phyloP scores from a whole-genome alignment of 805 yeast species.

The Metschnikowia gelsemii region DNA sequence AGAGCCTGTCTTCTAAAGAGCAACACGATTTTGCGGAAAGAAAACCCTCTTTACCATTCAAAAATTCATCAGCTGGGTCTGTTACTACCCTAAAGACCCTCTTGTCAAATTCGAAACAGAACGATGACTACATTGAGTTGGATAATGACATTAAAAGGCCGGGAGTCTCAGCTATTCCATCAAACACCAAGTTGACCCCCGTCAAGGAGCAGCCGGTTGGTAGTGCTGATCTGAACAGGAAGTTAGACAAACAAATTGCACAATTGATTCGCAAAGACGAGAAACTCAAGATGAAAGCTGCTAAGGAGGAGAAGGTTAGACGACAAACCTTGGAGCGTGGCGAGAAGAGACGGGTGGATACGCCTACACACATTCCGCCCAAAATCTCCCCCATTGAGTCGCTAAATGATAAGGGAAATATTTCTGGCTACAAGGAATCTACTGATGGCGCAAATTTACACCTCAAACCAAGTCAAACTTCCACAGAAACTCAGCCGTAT shows the following conservation, averaged over 20 bases:
- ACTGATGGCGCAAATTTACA: constrained; percentile 15
- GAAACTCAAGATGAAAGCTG: constrained; percentile 22
- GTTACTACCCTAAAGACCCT: constrained; percentile 14
- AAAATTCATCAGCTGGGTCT: constrained; percentile 9
- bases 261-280: constrained; percentile 35
- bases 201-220: constrained; percentile 29
- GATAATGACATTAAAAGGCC: background rate
- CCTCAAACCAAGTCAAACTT: constrained; percentile 8
- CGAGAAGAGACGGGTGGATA: constrained; percentile 14
- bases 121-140: no score
- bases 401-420: constrained; percentile 2
- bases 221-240: constrained; percentile 22
- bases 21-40: constrained; percentile 6
- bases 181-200: constrained; percentile 25
- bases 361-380: constrained; percentile 7
- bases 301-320: constrained; percentile 16
- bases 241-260: constrained; percentile 34
- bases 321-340: constrained; percentile 14
- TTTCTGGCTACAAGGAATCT: constrained; percentile 2
- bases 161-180: background rate
- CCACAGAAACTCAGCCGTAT: background rate
- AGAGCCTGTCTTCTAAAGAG: constrained; percentile 17
- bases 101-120: constrained; percentile 3
- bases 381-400: constrained; percentile 10
- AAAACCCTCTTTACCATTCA: constrained; percentile 3